phyloP scores from a whole-genome alignment of 2,329 filamentous ascomycete genomes.

The Epichloe gansuensis region DNA sequence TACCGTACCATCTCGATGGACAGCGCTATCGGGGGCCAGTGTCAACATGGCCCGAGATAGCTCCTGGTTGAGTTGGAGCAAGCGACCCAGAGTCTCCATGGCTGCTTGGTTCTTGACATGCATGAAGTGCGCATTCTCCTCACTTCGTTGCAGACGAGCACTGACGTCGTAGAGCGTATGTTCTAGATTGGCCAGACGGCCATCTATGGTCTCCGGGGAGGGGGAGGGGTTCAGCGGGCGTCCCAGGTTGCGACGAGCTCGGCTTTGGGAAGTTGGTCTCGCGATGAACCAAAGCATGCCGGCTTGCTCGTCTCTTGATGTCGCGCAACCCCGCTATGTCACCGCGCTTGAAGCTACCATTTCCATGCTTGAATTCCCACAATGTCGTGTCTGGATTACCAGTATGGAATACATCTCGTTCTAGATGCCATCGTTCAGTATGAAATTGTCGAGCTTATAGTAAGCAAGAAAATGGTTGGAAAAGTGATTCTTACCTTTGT shows the following conservation, averaged over 20 bases:
- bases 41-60: conserved; percentile 64
- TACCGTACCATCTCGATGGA: conserved; percentile 69
- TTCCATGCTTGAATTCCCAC: conserved; percentile 98
- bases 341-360: conserved; percentile 91
- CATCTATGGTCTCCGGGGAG: conserved; percentile 64
- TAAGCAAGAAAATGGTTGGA: not conserved
- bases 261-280: conserved; percentile 76
- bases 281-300: conserved; percentile 84
- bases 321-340: conserved; percentile 84
- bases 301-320: conserved; percentile 87
- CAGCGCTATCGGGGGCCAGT: conserved; percentile 59
- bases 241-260: conserved; percentile 64
- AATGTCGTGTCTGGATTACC: conserved; percentile 84
- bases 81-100: conserved; percentile 64
- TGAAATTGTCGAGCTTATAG: not conserved
- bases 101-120: conserved; percentile 71
- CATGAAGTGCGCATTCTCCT: conserved; percentile 71
- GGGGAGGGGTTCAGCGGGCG: conserved; percentile 69
- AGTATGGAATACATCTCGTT: conserved; percentile 96
- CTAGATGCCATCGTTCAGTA: conserved; percentile 31
- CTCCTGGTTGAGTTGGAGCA: conserved; percentile 70
- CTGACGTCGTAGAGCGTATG: conserved; percentile 73
- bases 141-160: conserved; percentile 62
- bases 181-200: conserved; percentile 63
- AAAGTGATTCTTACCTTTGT: conserved; percentile 59